phyloP scores from a whole-genome alignment of 257 asterid genomes.

The Datura wrightii region DNA sequence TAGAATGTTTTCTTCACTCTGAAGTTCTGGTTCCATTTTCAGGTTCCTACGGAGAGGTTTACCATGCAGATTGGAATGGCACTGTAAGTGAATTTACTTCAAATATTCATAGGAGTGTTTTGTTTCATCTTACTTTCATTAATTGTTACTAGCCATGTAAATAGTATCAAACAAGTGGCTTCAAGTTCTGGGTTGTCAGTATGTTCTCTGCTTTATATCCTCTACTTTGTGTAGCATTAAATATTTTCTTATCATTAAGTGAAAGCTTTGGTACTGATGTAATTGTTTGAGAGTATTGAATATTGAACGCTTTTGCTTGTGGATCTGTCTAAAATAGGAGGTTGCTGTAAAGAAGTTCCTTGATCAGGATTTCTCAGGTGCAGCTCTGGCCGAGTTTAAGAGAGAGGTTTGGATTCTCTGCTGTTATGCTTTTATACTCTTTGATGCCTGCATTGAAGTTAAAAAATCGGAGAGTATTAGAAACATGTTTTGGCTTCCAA shows the following conservation, averaged over 20 bases:
- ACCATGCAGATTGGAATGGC: constrained; percentile 99
- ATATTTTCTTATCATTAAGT: not conserved
- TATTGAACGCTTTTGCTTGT: constrained; percentile 32
- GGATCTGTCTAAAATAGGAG: constrained; percentile 60
- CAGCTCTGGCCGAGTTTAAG: constrained; percentile 98
- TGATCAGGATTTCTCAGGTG: constrained; percentile 99
- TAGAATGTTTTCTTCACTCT: constrained; percentile 19
- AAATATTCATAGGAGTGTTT: constrained; percentile 5
- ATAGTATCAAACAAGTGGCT: not conserved
- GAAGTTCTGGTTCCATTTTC: constrained; percentile 37
- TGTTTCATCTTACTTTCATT: not conserved
- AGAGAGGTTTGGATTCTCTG: constrained; percentile 75
- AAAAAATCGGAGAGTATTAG: not conserved
- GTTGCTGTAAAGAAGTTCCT: constrained; percentile 99
- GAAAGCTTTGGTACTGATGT: constrained; percentile 2
- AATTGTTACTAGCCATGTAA: constrained; percentile 1
- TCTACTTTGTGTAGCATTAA: not conserved
- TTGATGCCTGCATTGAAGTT: not conserved
- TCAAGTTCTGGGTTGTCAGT: not conserved
- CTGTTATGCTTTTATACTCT: constrained; percentile 14
- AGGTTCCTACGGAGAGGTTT: constrained; percentile 99
- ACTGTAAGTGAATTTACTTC: constrained; percentile 66
- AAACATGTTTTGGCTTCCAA: not conserved
- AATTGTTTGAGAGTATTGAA: not conserved
- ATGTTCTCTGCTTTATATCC: not conserved